Percentiles rank a stretch among this genome's conserved stretches.
phyloP scores from a whole-genome alignment of 2,329 filamentous ascomycete genomes.

The Cladosporium sp. region DNA sequence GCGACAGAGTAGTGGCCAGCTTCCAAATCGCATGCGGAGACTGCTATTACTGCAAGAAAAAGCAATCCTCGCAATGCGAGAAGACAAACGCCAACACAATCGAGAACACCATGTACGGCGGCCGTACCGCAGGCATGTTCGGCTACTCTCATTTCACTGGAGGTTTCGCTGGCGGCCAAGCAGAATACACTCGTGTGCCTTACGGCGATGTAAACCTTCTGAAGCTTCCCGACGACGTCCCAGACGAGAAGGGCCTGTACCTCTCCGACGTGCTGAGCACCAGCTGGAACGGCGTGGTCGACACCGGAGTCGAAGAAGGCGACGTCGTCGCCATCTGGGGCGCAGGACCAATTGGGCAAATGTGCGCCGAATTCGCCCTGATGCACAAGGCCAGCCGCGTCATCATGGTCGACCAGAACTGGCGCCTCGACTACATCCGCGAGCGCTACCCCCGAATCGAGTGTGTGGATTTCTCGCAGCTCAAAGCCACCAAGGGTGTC shows the following conservation, averaged over 20 bases:
- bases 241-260: conserved; percentile 79
- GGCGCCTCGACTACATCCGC: conserved; percentile 64
- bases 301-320: conserved; percentile 72
- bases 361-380: conserved; percentile 63
- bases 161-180: conserved; percentile 81
- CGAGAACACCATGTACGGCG: conserved; percentile 72
- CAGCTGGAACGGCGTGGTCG: conserved; percentile 75
- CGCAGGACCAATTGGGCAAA: conserved; percentile 81
- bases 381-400: conserved; percentile 69
- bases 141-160: conserved; percentile 67
- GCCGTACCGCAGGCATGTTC: conserved; percentile 63
- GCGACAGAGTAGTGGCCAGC: conserved; percentile 67
- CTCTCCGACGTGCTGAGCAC: conserved; percentile 77
- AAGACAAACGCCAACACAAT: conserved; percentile 70
- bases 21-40: conserved; percentile 72
- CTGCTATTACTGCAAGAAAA: conserved; percentile 75
- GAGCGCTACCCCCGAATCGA: conserved; percentile 61
- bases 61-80: conserved; percentile 74
- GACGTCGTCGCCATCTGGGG: conserved; percentile 82
- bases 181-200: conserved; percentile 80
- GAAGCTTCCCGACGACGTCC: conserved; percentile 70
- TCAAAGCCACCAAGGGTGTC: conserved; percentile 57
- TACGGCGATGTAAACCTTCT: conserved; percentile 76
- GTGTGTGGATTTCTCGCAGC: conserved; percentile 63
- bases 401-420: conserved; percentile 73